Percentiles rank a stretch among this genome's conserved stretches.
Conservation (phyloP, 1,284 basidiomycete genomes). For the Salmacisia buchloeana region DNA sequence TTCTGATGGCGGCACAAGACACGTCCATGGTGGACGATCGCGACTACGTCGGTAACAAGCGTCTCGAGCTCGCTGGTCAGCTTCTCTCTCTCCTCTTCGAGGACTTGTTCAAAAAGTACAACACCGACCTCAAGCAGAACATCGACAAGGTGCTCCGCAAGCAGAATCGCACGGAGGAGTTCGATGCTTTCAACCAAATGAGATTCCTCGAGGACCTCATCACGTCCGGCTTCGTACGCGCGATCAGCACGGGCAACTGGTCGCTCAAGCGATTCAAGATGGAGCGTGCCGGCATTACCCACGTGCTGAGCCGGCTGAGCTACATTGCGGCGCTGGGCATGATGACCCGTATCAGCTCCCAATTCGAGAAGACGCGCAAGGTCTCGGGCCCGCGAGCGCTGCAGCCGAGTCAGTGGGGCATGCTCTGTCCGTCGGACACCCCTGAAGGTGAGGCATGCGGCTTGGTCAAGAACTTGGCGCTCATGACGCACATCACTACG, state of each 20-base stretch:
- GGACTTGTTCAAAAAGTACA: constrained; percentile 98
- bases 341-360: constrained; percentile 99
- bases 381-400: constrained; percentile 95
- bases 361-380: constrained; percentile 99
- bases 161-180: constrained; percentile 86
- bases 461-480: constrained; percentile 93
- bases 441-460: constrained; percentile 99
- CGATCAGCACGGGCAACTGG: constrained; percentile 99
- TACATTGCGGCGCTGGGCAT: constrained; percentile 98
- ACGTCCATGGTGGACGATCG: constrained; percentile 96
- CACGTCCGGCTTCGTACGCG: constrained; percentile 90
- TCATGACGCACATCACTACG: constrained; percentile 99
- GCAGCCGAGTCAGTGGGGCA: constrained; percentile 98
- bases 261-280: constrained; percentile 99
- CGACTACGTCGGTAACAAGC: constrained; percentile 99
- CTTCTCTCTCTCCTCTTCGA: constrained; percentile 90
- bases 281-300: constrained; percentile 98
- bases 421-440: constrained; percentile 96
- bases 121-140: constrained; percentile 86
- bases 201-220: constrained; percentile 80
- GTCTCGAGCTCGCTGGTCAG: constrained; percentile 93
- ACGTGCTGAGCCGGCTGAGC: constrained; percentile 87
- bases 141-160: constrained; percentile 99
- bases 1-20: constrained; percentile 93
- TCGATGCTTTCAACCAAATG: constrained; percentile 91